Base-by-base conservation (phyloP, 2,329 filamentous ascomycete genomes). In the Fusarium sp. region DNA sequence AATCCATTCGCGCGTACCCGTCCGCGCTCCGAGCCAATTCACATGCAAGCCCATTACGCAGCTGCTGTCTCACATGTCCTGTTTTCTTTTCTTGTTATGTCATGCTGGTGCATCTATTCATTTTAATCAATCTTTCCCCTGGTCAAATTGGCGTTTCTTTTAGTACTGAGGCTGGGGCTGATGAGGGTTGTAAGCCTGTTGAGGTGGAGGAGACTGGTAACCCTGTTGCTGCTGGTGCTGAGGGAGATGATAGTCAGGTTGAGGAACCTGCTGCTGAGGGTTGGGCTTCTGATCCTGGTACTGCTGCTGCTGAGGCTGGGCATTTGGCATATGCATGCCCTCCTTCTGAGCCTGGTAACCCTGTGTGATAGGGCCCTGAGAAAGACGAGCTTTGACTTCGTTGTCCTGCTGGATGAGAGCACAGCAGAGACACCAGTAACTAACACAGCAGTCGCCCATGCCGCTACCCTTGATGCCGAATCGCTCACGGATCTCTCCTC, bases 401-500 rank as follows among this genome's bases (percentile, higher is more conserved):
- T 87, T 86, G 60, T 88, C 85, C 57, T 88, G 82, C 78, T 89
- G 87, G 66, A 88, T 81, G 59, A 88, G 76, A 8, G 81, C 80
- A 72, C 87, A 89, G 81, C 85, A 88, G 36, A 80, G 74, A 74
- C 87, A 89, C 78, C 83, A 89, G 75, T 79, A 87, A 15, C 82
- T 77, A n/a, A 78, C 75, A 69, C 83, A 84, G 77, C 82, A 89
- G 74, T 89, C 87, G 34, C 76, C 76, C 60, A 75, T 75, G 37
- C 79, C 80, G 47, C 77, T 80, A 36, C 86, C 86, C 45, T 84
- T 75, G 72, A 89, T 87, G 67, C 80, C 81, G 77, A 85, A 87
- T 40, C 79, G 80, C 55, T 85, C 78, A 49, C 86, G 84, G 68
- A 88, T 83, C 70, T 86, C 82, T 58, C 74, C 74, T 49, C 87